Evolutionary conservation across 1,284 basidiomycete genomes (phyloP), one percentile per base, ranked within the genome.

Genomic region (Quambalaria eucalypti): DNA sequence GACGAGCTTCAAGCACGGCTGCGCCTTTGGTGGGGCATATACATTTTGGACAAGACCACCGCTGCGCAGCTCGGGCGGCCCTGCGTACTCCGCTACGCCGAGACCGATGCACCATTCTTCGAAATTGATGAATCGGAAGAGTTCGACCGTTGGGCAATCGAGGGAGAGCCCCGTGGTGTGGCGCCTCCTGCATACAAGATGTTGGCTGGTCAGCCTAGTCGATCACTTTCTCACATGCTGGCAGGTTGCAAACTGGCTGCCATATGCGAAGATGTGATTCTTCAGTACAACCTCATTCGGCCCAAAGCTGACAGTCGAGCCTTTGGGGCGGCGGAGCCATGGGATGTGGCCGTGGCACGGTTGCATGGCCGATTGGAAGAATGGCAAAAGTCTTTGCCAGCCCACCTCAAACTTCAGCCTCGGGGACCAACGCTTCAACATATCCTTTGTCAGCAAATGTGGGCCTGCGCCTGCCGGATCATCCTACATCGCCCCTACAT

Each of bases 21-120:
- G 1, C 36, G 68, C 8, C 59, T 64, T 51, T 63, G 64, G 29
- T 68, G 65, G 62, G 61, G 59, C 51, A 28, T 58, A 19, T 70
- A 61, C 40, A 47, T 64, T 31, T 52, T 70, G 23, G 68, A 70
- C 54, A 70, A 70, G 57, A 59, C 57, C 2, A 57, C 56, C 26
- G 59, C 62, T 7, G 61, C 57, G 3, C 60, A 60, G 26, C 44
- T 68, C n/a, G 68, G 66, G 30, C 48, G 66, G 49, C 65, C 68
- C 0, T 56, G 64, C 12, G 61, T 61, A 8, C 40, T 70, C 57
- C 52, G 68, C 3, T 56, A 59, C 38, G 60, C 52, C n/a, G 68
- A 69, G 61, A 62, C 63, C 36, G 68, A 69, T 51, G 66, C 64
- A 28, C 66, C 68, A 2, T 30, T 68, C 16, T 64, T 64, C 21